Evolutionary conservation across 352 stramenopile species (phyloP).

Genomic region (Phytophthora foliorum): DNA sequence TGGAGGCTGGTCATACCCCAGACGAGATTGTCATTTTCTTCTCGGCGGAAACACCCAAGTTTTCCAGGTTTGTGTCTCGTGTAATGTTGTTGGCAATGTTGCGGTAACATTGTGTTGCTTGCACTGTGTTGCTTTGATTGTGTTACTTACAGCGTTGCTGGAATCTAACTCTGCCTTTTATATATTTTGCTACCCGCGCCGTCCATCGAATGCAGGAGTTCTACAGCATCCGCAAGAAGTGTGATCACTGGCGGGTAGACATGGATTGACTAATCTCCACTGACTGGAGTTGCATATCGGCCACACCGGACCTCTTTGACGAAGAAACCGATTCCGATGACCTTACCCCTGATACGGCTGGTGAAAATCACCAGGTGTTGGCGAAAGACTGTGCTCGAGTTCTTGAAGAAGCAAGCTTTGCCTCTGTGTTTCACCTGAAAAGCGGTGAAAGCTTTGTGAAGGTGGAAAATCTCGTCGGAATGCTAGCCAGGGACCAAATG

Average conservation of each 20-base stretch:
- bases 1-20: too few species aligned
- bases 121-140: background rate
- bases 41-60: background rate
- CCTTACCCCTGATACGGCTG: too few species aligned
- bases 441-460: conserved; percentile 1
- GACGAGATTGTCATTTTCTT: conserved; percentile 18
- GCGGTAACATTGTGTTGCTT: background rate
- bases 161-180: background rate
- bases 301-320: background rate
- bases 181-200: background rate
- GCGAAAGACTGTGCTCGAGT: too few species aligned
- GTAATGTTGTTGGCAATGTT: conserved; percentile 9
- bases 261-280: conserved; percentile 1
- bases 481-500: conserved; percentile 3
- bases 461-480: conserved; percentile 11
- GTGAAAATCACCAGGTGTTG: too few species aligned
- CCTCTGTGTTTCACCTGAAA: background rate
- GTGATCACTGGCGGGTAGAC: background rate
- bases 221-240: conserved; percentile 10
- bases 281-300: background rate
- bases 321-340: too few species aligned
- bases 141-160: conserved; percentile 11
- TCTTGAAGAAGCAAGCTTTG: too few species aligned
- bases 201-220: conserved; percentile 2
- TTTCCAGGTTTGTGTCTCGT: conserved; percentile 12